A percentile compares a stretch with the other conserved stretches of the same genome.
phyloP scores from a whole-genome alignment of 2,329 filamentous ascomycete species.

The Microthyrium microscopicum region DNA sequence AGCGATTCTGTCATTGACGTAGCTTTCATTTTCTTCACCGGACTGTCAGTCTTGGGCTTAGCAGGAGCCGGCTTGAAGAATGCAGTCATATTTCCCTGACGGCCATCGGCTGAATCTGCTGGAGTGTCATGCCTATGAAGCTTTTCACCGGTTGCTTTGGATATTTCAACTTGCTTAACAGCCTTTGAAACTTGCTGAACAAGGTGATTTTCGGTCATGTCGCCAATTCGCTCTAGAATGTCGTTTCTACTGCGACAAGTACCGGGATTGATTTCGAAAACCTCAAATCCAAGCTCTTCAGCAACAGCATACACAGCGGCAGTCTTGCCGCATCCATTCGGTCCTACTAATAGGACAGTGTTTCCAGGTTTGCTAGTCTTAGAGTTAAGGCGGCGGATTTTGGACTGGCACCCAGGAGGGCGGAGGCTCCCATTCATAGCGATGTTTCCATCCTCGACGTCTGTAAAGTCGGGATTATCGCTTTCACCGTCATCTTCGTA shows the following conservation, averaged over 20 bases:
- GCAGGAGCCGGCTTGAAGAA: constrained; percentile 47
- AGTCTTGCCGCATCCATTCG: constrained; percentile 82
- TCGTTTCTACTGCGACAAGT: constrained; percentile 76
- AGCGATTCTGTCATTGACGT: constrained; percentile 17
- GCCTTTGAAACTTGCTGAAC: constrained; percentile 36
- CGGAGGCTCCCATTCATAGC: too few relatives aligned
- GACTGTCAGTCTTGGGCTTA: constrained; percentile 10
- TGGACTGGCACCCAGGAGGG: constrained; percentile 18
- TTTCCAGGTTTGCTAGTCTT: constrained; percentile 41
- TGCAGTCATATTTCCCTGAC: constrained; percentile 62
- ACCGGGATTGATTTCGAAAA: constrained; percentile 86
- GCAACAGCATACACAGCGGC: constrained; percentile 83
- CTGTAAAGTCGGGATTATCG: constrained; percentile 46
- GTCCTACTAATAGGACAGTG: constrained; percentile 74
- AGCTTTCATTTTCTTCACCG: constrained; percentile 10
- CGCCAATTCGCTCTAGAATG: constrained; percentile 77
- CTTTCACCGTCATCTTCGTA: constrained; percentile 53
- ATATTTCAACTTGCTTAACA: constrained; percentile 3
- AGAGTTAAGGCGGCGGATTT: constrained; percentile 17
- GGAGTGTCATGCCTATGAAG: too few relatives aligned
- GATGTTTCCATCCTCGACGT: constrained; percentile 30
- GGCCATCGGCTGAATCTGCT: constrained; percentile 47
- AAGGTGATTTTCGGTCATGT: constrained; percentile 93
- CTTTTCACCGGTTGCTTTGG: too few relatives aligned
- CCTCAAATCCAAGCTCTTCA: constrained; percentile 77